These are phyloP conservation scores for Dichotomopilus funicola DNA, from an alignment of 2,329 filamentous ascomycete genomes.

Conservation along the genomic window DNA sequence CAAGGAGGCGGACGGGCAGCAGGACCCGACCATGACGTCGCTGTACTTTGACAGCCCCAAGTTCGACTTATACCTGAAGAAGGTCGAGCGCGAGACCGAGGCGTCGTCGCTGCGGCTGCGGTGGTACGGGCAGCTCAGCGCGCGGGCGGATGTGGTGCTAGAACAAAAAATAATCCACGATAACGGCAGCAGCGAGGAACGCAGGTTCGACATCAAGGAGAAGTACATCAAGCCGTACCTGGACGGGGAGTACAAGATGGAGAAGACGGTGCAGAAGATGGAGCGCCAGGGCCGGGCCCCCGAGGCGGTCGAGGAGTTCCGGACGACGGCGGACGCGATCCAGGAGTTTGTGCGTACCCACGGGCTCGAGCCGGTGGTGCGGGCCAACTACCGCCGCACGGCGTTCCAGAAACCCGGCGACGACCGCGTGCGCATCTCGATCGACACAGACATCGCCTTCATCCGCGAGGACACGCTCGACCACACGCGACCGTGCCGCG, in stretches of 20 bases:
- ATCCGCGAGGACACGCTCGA: conserved; percentile 77
- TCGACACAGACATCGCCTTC: conserved; percentile 87
- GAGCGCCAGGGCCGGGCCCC: conserved; percentile 64
- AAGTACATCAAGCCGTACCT: conserved; percentile 90
- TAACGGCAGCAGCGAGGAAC: conserved; percentile 70
- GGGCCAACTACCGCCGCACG: conserved; percentile 88
- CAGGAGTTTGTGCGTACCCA: conserved; percentile 73
- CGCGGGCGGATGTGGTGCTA: conserved; percentile 72
- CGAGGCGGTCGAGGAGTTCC: conserved; percentile 62
- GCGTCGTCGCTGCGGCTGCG: conserved; percentile 78
- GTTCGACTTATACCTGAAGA: conserved; percentile 80
- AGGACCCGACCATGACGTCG: conserved; percentile 88
- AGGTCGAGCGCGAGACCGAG: conserved; percentile 68
- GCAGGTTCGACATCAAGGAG: conserved; percentile 79
- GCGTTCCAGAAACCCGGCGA: conserved; percentile 96
- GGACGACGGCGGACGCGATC: conserved; percentile 66
- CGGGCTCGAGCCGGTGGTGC: conserved; percentile 73
- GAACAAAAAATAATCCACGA: conserved; percentile 84
- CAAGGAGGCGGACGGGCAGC: conserved; percentile 70
- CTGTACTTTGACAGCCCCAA: conserved; percentile 89
- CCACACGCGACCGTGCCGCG: conserved; percentile 74
- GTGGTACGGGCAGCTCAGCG: conserved; percentile 81
- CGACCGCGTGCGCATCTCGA: conserved; percentile 80
- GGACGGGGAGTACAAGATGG: conserved; percentile 80
- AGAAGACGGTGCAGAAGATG: conserved; percentile 84